Conservation (phyloP, 352 stramenopile genomes). For the Phytophthora crassamura region DNA sequence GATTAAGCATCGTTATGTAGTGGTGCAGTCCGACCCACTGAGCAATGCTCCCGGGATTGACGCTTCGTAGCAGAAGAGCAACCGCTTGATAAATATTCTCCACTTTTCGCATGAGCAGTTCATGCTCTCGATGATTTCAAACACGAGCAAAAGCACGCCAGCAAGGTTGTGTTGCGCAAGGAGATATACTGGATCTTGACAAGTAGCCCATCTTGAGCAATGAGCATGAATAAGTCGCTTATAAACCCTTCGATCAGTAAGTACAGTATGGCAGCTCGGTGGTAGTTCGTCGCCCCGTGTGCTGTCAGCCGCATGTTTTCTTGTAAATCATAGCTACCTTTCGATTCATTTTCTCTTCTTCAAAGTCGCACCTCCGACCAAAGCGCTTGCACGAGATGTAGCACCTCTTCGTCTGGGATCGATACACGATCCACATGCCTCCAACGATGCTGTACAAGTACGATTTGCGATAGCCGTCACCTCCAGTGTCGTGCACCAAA, state of each 20-base stretch:
- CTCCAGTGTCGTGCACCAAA: not conserved
- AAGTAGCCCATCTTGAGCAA: conserved; percentile 16
- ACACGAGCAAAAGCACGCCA: conserved; percentile 16
- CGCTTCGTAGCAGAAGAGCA: conserved; percentile 19
- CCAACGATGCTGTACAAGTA: conserved; percentile 20
- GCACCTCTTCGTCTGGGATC: conserved; percentile 5
- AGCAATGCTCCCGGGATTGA: conserved; percentile 13
- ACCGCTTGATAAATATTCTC: conserved; percentile 10
- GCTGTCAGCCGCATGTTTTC: conserved; percentile 18
- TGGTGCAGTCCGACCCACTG: conserved; percentile 1
- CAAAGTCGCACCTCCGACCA: conserved; percentile 8
- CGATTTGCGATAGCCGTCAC: conserved; percentile 7
- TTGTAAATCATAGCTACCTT: conserved; percentile 14
- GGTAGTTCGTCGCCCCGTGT: conserved; percentile 9
- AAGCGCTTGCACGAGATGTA: conserved; percentile 20
- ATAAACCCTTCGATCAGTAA: conserved; percentile 17
- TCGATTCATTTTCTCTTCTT: not conserved
- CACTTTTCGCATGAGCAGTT: not conserved
- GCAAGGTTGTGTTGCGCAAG: conserved; percentile 17
- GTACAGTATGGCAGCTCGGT: conserved; percentile 10
- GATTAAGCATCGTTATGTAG: conserved; percentile 13
- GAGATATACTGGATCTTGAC: conserved; percentile 21
- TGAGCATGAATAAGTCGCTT: conserved; percentile 20
- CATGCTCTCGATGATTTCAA: conserved; percentile 19
- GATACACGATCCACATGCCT: conserved; percentile 13